A percentile compares a stretch with the other conserved stretches of the same genome.
These are phyloP conservation scores for Aspergillus egyptiacus DNA, from an alignment of 495 filamentous ascomycete genomes.

Conservation along the genomic window DNA sequence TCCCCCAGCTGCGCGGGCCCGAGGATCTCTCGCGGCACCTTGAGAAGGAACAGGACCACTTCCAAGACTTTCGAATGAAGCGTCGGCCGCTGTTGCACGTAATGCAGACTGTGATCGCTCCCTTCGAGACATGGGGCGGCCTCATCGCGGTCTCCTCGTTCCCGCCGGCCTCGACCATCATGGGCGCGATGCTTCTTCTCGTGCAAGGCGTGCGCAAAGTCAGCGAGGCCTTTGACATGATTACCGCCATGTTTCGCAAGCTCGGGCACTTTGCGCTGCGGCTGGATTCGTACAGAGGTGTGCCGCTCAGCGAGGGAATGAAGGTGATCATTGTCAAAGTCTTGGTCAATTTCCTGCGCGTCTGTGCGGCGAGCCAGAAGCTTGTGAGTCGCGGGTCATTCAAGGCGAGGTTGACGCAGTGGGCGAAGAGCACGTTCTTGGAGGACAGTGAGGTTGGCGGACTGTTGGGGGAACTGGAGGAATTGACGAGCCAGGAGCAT, in stretches of 20 bases:
- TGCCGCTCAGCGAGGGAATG: not conserved
- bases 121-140: not conserved
- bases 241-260: slow-evolving; percentile 17
- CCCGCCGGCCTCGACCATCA: slow-evolving; percentile 22
- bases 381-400: slow-evolving; percentile 12
- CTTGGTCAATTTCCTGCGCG: not conserved
- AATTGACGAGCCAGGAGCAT: slow-evolving; percentile 3
- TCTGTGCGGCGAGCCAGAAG: slow-evolving; percentile 18
- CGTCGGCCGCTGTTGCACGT: not conserved
- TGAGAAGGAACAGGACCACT: not conserved
- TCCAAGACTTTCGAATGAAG: not conserved
- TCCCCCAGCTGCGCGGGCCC: not conserved
- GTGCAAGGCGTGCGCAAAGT: slow-evolving; percentile 23
- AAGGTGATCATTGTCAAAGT: slow-evolving; percentile 2
- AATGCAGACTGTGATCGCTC: not conserved
- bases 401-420: slow-evolving; percentile 10
- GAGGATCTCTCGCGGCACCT: not conserved
- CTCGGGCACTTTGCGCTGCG: slow-evolving; percentile 21
- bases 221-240: slow-evolving; percentile 21
- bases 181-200: slow-evolving; percentile 26
- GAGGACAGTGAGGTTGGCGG: not conserved
- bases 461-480: not conserved
- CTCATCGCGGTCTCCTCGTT: too few relatives aligned
- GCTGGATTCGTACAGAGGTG: slow-evolving; percentile 1
- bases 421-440: slow-evolving; percentile 1